Conservation (phyloP, 768 basidiomycete species). For the Agrocybe praecox region DNA sequence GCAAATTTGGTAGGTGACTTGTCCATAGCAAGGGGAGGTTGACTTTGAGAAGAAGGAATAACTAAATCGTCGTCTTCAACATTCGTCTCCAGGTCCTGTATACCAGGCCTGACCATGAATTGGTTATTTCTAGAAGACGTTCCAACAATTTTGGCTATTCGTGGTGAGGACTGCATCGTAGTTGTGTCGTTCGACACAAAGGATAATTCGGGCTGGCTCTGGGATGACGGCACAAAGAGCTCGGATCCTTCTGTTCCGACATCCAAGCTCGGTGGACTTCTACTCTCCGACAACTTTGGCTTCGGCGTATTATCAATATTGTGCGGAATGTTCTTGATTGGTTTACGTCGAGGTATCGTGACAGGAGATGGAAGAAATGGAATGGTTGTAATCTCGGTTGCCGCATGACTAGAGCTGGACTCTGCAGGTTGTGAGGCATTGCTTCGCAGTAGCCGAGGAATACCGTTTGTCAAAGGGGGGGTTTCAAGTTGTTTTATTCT, state of each 20-base stretch:
- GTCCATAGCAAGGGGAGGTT: constrained; percentile 24
- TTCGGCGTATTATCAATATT: too few species aligned
- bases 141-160: too few species aligned
- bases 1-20: constrained; percentile 10
- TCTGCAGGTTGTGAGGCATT: not conserved
- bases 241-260: not conserved
- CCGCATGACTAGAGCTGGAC: not conserved
- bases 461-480: not conserved
- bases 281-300: too few species aligned
- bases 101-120: not conserved
- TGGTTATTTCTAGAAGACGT: not conserved
- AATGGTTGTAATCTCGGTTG: too few species aligned
- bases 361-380: too few species aligned
- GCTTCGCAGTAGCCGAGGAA: not conserved
- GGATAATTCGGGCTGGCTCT: constrained; percentile 26
- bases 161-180: not conserved
- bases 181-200: not conserved
- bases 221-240: constrained; percentile 35
- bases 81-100: not conserved
- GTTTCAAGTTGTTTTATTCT: not conserved
- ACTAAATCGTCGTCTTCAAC: constrained; percentile 16
- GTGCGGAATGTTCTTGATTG: too few species aligned
- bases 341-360: too few species aligned
- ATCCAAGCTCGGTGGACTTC: not conserved
- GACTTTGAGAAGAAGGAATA: constrained; percentile 39